Evolutionary conservation across 345 rosid species (phyloP).

Genomic region (Nephelium lappaceum): DNA sequence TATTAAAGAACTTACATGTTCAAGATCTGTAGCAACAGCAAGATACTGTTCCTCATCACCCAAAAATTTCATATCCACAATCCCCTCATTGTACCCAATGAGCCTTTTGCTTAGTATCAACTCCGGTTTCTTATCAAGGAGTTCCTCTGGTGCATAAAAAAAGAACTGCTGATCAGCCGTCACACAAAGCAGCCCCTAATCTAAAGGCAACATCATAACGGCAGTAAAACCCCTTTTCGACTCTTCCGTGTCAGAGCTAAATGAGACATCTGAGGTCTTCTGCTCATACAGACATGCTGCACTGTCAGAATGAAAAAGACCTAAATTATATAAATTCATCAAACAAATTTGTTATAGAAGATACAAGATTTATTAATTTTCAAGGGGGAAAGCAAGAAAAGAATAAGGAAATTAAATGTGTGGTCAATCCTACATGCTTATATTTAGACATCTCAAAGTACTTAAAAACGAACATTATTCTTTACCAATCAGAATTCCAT

Average conservation of each 20-base stretch:
- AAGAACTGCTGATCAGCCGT: constrained; percentile 95
- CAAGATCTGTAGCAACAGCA: constrained; percentile 94
- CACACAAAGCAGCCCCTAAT: constrained; percentile 84
- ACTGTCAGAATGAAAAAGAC: constrained; percentile 55
- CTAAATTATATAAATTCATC: constrained; percentile 18
- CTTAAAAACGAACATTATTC: background rate
- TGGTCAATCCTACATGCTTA: background rate
- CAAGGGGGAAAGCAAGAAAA: background rate
- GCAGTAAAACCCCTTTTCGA: constrained; percentile 76
- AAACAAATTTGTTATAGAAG: constrained; percentile 12
- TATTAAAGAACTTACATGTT: constrained; percentile 65
- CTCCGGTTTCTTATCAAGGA: constrained; percentile 44
- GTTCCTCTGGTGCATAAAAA: constrained; percentile 50
- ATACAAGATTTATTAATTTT: background rate
- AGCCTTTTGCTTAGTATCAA: constrained; percentile 68
- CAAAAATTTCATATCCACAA: constrained; percentile 86
- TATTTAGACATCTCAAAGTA: background rate
- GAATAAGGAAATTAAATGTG: background rate
- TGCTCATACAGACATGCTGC: constrained; percentile 80
- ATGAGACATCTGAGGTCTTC: constrained; percentile 72
- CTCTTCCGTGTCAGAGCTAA: constrained; percentile 57
- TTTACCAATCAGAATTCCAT: constrained; percentile 88
- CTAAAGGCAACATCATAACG: constrained; percentile 65
- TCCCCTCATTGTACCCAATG: constrained; percentile 92
- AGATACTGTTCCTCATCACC: constrained; percentile 86